phyloP scores from a whole-genome alignment of 1,284 basidiomycete species.

The Cryptococcus maquisensis region DNA sequence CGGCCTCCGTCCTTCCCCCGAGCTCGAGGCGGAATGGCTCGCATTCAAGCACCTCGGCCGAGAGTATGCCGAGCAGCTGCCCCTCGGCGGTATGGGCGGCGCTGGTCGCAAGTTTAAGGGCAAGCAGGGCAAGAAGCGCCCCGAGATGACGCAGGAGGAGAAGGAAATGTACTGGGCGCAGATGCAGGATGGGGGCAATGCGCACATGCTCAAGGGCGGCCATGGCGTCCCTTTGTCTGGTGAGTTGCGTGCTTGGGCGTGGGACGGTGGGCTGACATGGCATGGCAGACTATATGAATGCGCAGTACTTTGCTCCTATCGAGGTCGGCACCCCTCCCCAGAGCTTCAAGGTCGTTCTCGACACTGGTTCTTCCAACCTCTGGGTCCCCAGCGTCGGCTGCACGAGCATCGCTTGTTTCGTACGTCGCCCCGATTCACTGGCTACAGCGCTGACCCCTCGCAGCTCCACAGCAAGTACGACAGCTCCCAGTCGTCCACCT shows the following conservation, averaged over 20 bases:
- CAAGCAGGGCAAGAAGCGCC: constrained; percentile 16
- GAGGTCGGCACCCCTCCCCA: constrained; percentile 59
- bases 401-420: constrained; percentile 95
- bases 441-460: neutral
- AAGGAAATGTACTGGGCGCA: constrained; percentile 77
- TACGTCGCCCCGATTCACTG: constrained; percentile 19
- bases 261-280: constrained; percentile 1
- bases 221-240: constrained; percentile 87
- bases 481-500: constrained; percentile 71
- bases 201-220: constrained; percentile 61
- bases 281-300: constrained; percentile 90
- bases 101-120: constrained; percentile 60
- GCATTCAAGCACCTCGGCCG: constrained; percentile 70
- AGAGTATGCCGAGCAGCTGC: constrained; percentile 53
- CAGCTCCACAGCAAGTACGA: constrained; percentile 86
- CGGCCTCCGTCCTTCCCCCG: constrained; percentile 48
- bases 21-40: constrained; percentile 73
- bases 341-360: constrained; percentile 56
- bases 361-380: constrained; percentile 59
- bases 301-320: constrained; percentile 94
- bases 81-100: constrained; percentile 69
- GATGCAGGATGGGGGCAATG: constrained; percentile 49
- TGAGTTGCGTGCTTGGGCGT: constrained; percentile 51
- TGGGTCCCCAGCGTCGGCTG: constrained; percentile 72
- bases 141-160: constrained; percentile 45